Evolutionary conservation across 2,329 filamentous ascomycete species (phyloP), one percentile per base, ranked within the genome.

Genomic region (Beauveria asiatica): DNA sequence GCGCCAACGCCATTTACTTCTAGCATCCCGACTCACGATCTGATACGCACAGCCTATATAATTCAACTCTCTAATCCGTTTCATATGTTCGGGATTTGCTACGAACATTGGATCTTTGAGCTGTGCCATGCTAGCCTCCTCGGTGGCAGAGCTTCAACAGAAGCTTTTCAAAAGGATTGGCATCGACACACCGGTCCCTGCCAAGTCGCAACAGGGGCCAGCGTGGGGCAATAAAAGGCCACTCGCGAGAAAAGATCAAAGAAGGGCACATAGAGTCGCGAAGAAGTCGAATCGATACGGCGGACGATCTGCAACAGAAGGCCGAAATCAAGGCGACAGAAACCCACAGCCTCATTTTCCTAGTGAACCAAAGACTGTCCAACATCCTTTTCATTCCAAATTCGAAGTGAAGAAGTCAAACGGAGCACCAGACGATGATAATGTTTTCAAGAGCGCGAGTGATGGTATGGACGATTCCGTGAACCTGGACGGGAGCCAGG

Each of bases 181-280:
- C 5, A 61, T 76, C 59, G 67, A 70, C 52, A 63, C 68, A 2
- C 67, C 70, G 10, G 67, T 66, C 11, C 63, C 57, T 52, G 49
- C 46, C 48, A 61, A 44, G 19, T 64, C 55, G 45, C 52, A 65
- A 10, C 59, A 62, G 9, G 60, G 54, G 9, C 59, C 57, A 61
- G 57, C 60, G 23, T 65, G 50, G 21, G 59, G 25, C 54, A 42
- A 54, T 67, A 60, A 60, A 65, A 60, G 63, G 64, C 50, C 64
- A 23, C 48, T 61, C 17, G 67, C 67, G 17, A 80, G 87, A 65
- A 89, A 89, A 74, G 85, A 88, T 58, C 80, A 83, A 61, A 81
- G 89, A 60, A 90, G 86, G 69, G 81, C 81, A 17, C 83, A 88
- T 66, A 80, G 88, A 59, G 74, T 77, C 23, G 77, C 83, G 66